Evolutionary conservation across 768 basidiomycete genomes (phyloP).

Genomic region (Holtermannia corniformis): DNA sequence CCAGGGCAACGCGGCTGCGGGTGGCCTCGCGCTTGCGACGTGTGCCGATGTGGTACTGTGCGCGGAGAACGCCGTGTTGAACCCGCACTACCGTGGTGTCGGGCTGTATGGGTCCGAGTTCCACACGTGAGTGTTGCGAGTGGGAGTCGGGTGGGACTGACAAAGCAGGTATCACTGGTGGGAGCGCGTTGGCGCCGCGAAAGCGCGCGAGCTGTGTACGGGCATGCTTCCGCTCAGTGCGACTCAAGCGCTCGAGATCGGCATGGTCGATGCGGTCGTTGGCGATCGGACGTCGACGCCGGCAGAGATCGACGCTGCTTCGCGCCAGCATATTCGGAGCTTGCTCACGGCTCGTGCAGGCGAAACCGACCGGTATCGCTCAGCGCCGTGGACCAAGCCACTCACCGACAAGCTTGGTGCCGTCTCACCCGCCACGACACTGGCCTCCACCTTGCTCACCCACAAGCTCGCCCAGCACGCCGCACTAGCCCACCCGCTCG

Average conservation of each 20-base stretch:
- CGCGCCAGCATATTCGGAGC: no score
- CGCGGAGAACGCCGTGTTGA: constrained; percentile 21
- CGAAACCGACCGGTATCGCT: no score
- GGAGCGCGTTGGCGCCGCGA: neutral
- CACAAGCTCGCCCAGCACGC: no score
- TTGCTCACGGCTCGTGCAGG: no score
- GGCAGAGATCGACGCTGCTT: constrained; percentile 10
- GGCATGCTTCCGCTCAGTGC: constrained; percentile 26
- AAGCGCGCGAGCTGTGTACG: no score
- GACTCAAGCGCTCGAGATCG: constrained; percentile 7
- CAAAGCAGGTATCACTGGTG: neutral
- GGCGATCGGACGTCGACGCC: constrained; percentile 8
- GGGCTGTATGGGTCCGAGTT: constrained; percentile 34
- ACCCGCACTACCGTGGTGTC: constrained; percentile 31
- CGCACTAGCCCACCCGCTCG: constrained; percentile 18
- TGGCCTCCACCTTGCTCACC: no score
- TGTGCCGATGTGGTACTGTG: constrained; percentile 28
- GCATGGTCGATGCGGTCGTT: constrained; percentile 25
- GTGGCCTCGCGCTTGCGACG: constrained; percentile 33
- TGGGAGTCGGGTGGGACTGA: neutral
- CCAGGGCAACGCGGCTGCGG: constrained; percentile 33
- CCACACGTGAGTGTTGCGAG: constrained; percentile 24
- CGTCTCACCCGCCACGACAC: no score
- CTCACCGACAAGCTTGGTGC: no score
- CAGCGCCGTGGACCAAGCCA: no score